Evolutionary conservation across 495 filamentous ascomycete species (phyloP).

Genomic region (Eremomyces bilateralis): DNA sequence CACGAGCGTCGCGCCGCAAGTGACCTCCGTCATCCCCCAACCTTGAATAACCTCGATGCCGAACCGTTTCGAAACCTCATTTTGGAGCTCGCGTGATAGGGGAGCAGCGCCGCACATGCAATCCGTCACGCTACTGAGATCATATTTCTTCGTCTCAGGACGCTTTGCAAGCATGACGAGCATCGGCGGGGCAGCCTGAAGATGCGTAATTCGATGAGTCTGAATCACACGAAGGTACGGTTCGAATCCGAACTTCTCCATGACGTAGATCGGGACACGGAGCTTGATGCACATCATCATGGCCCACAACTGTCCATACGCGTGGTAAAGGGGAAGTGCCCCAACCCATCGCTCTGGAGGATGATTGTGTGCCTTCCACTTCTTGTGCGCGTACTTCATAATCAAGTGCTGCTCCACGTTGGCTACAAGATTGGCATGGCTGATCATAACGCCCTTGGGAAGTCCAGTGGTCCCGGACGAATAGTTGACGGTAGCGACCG

Average conservation of each 20-base stretch:
- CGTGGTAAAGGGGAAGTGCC: constrained; percentile 19
- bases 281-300: constrained; percentile 15
- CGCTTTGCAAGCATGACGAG: constrained; percentile 18
- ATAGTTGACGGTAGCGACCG: constrained; percentile 27
- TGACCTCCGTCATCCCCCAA: constrained; percentile 21
- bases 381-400: constrained; percentile 7
- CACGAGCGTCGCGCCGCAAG: constrained; percentile 13
- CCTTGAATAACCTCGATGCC: constrained; percentile 15
- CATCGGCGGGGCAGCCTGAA: constrained; percentile 18
- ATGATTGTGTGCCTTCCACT: background rate
- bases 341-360: constrained; percentile 17
- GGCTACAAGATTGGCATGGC: constrained; percentile 17
- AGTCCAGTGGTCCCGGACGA: constrained; percentile 22
- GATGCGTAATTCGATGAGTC: constrained; percentile 14
- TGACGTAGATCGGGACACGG: constrained; percentile 15
- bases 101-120: constrained; percentile 18
- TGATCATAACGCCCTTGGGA: constrained; percentile 18
- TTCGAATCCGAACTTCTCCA: constrained; percentile 17
- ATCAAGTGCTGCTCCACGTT: constrained; percentile 14
- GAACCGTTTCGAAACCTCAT: constrained; percentile 10
- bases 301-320: constrained; percentile 18
- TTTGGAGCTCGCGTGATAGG: constrained; percentile 16
- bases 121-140: constrained; percentile 17
- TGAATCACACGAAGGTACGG: constrained; percentile 17
- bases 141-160: constrained; percentile 17